phyloP scores from a whole-genome alignment of 1,284 basidiomycete species.

The Trichosporon sp. region DNA sequence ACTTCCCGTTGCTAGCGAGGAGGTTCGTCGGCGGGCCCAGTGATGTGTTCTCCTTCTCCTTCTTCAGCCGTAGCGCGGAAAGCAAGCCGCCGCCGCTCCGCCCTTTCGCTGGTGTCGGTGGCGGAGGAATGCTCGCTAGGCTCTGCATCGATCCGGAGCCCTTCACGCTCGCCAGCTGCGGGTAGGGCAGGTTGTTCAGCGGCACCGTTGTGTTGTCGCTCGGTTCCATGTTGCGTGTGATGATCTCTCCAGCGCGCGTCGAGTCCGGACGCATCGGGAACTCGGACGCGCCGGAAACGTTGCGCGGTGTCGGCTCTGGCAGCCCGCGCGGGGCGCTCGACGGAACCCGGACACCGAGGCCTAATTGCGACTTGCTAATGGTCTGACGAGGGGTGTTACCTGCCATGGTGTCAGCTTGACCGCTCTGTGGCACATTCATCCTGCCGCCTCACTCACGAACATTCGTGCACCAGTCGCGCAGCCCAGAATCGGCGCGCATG shows the following conservation, averaged over 20 bases:
- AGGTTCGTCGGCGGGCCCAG: constrained; percentile 3
- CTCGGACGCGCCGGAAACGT: constrained; percentile 41
- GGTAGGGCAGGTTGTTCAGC: constrained; percentile 67
- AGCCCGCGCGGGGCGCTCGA: background rate
- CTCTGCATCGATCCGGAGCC: constrained; percentile 25
- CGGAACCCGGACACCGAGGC: constrained; percentile 1
- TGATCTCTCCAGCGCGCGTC: constrained; percentile 43
- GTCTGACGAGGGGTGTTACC: constrained; percentile 6
- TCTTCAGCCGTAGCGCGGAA: constrained; percentile 32
- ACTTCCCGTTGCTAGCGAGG: constrained; percentile 1
- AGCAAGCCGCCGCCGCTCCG: constrained; percentile 27
- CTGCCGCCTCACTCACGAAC: constrained; percentile 52
- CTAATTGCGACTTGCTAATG: background rate
- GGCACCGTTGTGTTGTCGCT: constrained; percentile 37
- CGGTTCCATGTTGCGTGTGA: constrained; percentile 37
- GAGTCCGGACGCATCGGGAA: constrained; percentile 45
- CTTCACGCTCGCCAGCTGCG: constrained; percentile 50
- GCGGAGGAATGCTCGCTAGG: constrained; percentile 22
- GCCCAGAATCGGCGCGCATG: constrained; percentile 66
- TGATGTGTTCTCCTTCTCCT: constrained; percentile 26
- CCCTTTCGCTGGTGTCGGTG: constrained; percentile 18
- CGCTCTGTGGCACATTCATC: background rate
- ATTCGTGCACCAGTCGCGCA: constrained; percentile 66
- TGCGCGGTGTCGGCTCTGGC: constrained; percentile 18
- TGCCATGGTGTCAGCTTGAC: background rate